Percentiles rank a stretch among this genome's conserved stretches.
Evolutionary conservation across 768 basidiomycete genomes (phyloP).

Genomic region (Boletus pseudo-olivaceus): DNA sequence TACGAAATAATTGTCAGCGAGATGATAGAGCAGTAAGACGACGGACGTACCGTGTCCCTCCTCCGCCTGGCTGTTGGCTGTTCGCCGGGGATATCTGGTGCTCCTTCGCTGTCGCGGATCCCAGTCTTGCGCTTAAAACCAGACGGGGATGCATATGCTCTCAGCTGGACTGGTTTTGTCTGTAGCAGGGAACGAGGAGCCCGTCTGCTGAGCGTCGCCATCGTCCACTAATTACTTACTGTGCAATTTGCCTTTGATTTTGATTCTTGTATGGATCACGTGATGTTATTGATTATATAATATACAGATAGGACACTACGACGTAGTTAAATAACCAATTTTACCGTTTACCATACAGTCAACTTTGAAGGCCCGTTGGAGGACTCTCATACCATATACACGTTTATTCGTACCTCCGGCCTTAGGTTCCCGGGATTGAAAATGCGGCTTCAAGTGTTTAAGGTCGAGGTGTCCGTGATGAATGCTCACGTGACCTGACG

Average conservation of each 20-base stretch:
- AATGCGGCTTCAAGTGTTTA: neutral
- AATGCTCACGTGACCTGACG: conserved; percentile 25
- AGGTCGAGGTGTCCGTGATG: neutral
- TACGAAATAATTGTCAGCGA: conserved; percentile 13
- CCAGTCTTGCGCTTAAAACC: conserved; percentile 23
- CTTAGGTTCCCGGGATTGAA: neutral
- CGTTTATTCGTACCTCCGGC: neutral
- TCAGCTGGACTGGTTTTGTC: neutral
- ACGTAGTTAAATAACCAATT: too few species aligned
- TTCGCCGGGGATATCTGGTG: conserved; percentile 14
- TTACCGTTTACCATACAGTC: too few species aligned
- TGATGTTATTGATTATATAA: conserved; percentile 1
- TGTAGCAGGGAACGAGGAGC: conserved; percentile 6
- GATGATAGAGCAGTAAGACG: neutral
- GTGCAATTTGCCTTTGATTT: neutral
- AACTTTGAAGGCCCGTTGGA: neutral
- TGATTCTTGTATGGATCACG: neutral
- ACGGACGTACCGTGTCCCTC: conserved; percentile 19
- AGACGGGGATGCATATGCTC: conserved; percentile 18
- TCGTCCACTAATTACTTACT: neutral
- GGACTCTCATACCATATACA: neutral
- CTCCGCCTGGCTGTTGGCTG: conserved; percentile 22
- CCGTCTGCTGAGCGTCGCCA: conserved; percentile 17
- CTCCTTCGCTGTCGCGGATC: conserved; percentile 7
- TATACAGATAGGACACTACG: neutral